Base-by-base conservation (phyloP, 1,284 basidiomycete species). In the Naganishia cerealis region DNA sequence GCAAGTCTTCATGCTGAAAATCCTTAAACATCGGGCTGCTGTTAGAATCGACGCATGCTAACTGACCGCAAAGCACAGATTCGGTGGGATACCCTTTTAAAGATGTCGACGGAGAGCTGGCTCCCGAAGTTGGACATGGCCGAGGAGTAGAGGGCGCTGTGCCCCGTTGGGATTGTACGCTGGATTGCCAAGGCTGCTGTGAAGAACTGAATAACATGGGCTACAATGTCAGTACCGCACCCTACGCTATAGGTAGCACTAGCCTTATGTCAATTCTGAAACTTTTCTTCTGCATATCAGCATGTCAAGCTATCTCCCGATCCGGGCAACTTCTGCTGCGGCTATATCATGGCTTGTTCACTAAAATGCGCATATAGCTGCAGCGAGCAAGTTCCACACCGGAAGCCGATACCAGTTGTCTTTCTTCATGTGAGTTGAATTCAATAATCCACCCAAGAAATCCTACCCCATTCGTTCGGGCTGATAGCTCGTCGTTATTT, bases 231-330 rank as follows among this genome's bases (percentile, higher is more conserved):
- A 46, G 46, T 52, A 24, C 1, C 48, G 12, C 5, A 12, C 6
- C 21, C 46, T 50, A 12, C n/a, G 2, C 18, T 48, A 24, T 50
- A 13, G 24, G n/a, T 9, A 7, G n/a, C 8, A 50, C n/a, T 46
- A 7, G 43, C 43, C 43, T 7, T n/a, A 46, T 16, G 16, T 8
- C n/a, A n/a, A 8, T 2, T 46, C n/a, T 24, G n/a, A 50, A 21
- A 21, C n/a, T 24, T 50, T 24, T 24, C 24, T 15, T 18, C 18
- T 24, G 24, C 21, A 10, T 10, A 24, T 24, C n/a, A 63, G 61
- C 48, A 63, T 12, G 61, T 63, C 50, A 39, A 62, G 48, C 59
- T 62, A 24, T 62, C 59, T 52, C 13, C 46, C 10, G 59, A 62
- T 52, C 61, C 50, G 2, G 61, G 61, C n/a, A 53, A 40, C 50